phyloP scores from a whole-genome alignment of 257 asterid genomes.

The Penstemon barbatus region DNA sequence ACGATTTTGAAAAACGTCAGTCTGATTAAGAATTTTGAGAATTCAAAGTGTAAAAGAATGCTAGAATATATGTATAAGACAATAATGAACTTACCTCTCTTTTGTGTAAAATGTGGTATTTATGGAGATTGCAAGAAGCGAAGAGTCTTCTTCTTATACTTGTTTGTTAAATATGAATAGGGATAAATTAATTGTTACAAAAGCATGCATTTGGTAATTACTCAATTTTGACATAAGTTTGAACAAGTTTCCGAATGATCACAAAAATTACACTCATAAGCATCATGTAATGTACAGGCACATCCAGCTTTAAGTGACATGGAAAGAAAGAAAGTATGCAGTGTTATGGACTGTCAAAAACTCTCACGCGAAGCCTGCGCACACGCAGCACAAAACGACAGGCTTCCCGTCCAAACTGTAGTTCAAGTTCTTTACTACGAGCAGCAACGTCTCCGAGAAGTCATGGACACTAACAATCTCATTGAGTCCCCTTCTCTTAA shows the following conservation, averaged over 20 bases:
- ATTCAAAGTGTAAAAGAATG: too few relatives aligned
- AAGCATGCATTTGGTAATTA: too few relatives aligned
- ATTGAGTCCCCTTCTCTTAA: conserved; percentile 40
- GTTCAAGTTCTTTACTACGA: conserved; percentile 90
- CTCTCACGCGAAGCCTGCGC: conserved; percentile 87
- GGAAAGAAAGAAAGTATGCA: conserved; percentile 82
- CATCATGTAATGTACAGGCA: conserved; percentile 47
- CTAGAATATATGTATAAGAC: too few relatives aligned
- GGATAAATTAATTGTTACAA: not conserved
- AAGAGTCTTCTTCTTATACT: not conserved
- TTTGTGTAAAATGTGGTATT: too few relatives aligned
- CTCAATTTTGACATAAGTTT: too few relatives aligned
- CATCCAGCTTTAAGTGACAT: conserved; percentile 74
- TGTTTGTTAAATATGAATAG: not conserved
- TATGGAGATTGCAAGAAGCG: too few relatives aligned
- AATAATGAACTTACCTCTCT: too few relatives aligned
- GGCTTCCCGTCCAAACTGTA: conserved; percentile 80
- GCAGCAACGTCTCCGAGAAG: conserved; percentile 79
- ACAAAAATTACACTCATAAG: conserved; percentile 1
- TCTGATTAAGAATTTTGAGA: too few relatives aligned
- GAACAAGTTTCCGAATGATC: not conserved
- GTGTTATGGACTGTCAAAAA: conserved; percentile 90
- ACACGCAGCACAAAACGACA: conserved; percentile 85
- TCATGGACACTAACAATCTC: conserved; percentile 39
- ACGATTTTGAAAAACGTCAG: too few relatives aligned